Conservation (phyloP, 2,329 filamentous ascomycete species). For the Boeremia exigua region DNA sequence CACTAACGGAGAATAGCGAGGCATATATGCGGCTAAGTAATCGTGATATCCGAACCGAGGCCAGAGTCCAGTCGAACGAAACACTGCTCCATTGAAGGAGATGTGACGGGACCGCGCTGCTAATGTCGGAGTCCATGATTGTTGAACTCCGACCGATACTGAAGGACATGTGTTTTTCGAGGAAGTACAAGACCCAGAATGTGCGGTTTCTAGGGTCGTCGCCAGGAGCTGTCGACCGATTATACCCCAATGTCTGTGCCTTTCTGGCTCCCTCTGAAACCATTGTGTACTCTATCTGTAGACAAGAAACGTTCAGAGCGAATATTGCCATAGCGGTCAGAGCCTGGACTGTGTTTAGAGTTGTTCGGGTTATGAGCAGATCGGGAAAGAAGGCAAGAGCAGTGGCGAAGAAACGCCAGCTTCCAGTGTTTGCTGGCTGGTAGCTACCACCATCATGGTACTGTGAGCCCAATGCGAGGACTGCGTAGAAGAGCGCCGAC, state of each 20-base stretch:
- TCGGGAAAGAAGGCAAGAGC: constrained; percentile 48
- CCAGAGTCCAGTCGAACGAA: background rate
- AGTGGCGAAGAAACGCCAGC: constrained; percentile 51
- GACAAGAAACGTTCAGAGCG: constrained; percentile 41
- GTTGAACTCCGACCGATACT: constrained; percentile 42
- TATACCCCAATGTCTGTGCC: constrained; percentile 40
- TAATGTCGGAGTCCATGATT: constrained; percentile 23
- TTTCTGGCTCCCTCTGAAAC: constrained; percentile 34
- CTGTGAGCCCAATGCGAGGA: constrained; percentile 50
- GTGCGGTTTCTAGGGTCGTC: constrained; percentile 28
- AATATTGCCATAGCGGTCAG: constrained; percentile 46
- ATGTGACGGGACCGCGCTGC: background rate
- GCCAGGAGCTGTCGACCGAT: constrained; percentile 27
- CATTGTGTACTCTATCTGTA: constrained; percentile 44
- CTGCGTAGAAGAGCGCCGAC: constrained; percentile 49
- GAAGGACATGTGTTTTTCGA: constrained; percentile 49
- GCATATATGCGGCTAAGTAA: background rate
- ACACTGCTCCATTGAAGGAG: background rate
- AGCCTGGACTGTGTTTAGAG: constrained; percentile 34
- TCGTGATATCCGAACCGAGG: background rate
- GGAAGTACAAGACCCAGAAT: constrained; percentile 52
- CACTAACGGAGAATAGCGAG: background rate
- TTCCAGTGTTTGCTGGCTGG: constrained; percentile 47
- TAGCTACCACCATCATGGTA: constrained; percentile 47
- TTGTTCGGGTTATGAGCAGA: constrained; percentile 31